Evolutionary conservation across 2,329 filamentous ascomycete genomes (phyloP), one percentile per base, ranked within the genome.

Genomic region (Ophiostoma montium): DNA sequence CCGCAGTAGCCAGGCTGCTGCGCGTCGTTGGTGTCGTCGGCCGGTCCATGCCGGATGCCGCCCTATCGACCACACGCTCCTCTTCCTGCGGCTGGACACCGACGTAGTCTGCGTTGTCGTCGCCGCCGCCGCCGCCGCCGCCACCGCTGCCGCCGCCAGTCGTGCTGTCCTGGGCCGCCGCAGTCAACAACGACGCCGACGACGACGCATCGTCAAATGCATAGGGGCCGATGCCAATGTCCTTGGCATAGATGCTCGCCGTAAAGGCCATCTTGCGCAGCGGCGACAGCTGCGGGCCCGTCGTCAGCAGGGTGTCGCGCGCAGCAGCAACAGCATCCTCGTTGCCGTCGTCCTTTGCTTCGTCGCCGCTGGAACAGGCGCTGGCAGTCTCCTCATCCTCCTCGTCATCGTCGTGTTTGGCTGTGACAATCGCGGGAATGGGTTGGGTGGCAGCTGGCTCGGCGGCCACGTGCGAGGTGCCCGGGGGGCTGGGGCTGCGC

Each of bases 141-240:
- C 23, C 23, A 8, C 23, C 23, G 23, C 23, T 27, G 23, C 23
- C 23, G 23, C 23, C 23, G 23, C 23, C 23, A 27, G 23, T 27
- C 23, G 23, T 27, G 23, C 23, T 27, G 23, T 27, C 23, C 23
- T 27, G 23, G 23, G 23, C 23, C 23, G 23, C 23, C 23, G 30
- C 36, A 12, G n/a, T n/a, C n/a, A n/a, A n/a, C n/a, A n/a, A 23
- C 13, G 10, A 16, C 30, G 30, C 36, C 16, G n/a, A n/a, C 16
- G 16, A 31, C 32, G 12, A 19, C 8, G 32, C 18, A 1, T 12
- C 23, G 13, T 53, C 54, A 18, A 51, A 31, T 2, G 53, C 53
- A 31, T 53, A 58, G 16, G 56, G 56, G 5, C 56, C 55, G 2
- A 38, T 19, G 6, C 55, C 55, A 19, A 58, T 56, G 30, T 55